Evolutionary conservation across 164 flowering plant genomes (phyloP), one percentile per base, ranked within the genome.

Genomic region (Umbilicus rupestris): DNA sequence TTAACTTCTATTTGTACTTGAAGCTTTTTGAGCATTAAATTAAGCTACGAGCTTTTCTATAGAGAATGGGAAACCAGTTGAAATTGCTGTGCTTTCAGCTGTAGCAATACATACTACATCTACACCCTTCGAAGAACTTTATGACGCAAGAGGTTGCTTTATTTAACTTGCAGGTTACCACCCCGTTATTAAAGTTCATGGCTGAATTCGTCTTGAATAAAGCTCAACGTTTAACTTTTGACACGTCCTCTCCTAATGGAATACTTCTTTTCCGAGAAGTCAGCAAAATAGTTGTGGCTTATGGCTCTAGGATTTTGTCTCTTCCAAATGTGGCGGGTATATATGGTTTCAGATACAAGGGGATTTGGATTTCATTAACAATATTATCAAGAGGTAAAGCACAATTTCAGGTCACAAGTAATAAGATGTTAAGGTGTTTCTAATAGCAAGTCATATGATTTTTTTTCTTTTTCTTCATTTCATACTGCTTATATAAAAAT

Each of bases 211-310:
- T 92, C 64, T 65, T 86, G 59, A 95, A 95, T 78, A 95, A 95
- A 79, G 86, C 96, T 66, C 97, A 90, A 59, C 96, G 99, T 47
- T 74, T 95, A 70, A 88, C 97, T 45, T 95, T 95, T 76, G 98
- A 95, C 72, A 87, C 96, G 11, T 95, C 99, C 50, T 95, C 99
- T 67, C 96, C 97, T 19, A 92, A 92, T 78, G 97, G 99, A 67
- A 95, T 95, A 72, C 96, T 95, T 70, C 94, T 95, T 63, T 95
- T 95, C 76, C 92, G 99, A 39, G 99, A 95, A 86, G 91, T 92
- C 63, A 95, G 99, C 87, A 95, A 95, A 81, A 37, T 95, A 39
- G 74, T 90, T 62, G 94, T 95, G 63, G 92, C 91, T 42, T 95
- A 92, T 81, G 99, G 99, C 19, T 81, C 98, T 67, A 83, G 98